phyloP scores from a whole-genome alignment of 2,329 filamentous ascomycete species.

The Colletotrichum cereale region DNA sequence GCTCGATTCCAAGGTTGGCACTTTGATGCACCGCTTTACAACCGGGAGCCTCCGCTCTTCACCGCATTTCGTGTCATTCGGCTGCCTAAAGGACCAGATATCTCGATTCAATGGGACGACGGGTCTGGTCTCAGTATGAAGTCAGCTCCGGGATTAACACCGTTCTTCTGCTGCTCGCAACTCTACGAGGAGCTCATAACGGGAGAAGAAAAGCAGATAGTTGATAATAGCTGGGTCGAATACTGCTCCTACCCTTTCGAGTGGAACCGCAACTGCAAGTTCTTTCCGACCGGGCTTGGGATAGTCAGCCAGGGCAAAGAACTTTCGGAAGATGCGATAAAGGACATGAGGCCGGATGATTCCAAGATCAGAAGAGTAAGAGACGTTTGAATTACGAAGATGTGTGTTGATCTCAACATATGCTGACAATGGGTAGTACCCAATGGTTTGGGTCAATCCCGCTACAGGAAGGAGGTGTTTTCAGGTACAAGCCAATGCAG shows the following conservation, averaged over 20 bases:
- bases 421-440: constrained; percentile 46
- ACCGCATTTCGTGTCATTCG: constrained; percentile 56
- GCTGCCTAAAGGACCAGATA: constrained; percentile 51
- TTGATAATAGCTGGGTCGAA: constrained; percentile 60
- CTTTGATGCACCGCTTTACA: constrained; percentile 60
- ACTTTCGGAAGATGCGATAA: constrained; percentile 51
- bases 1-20: constrained; percentile 63
- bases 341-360: constrained; percentile 42
- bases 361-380: constrained; percentile 47
- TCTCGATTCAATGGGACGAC: constrained; percentile 58
- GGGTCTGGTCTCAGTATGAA: constrained; percentile 56
- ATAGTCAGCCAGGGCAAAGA: constrained; percentile 54
- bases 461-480: constrained; percentile 56
- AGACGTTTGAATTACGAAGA: neutral
- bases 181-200: constrained; percentile 55
- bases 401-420: neutral
- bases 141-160: constrained; percentile 57
- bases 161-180: constrained; percentile 58
- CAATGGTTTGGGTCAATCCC: constrained; percentile 61
- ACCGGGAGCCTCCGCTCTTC: constrained; percentile 55
- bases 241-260: constrained; percentile 59
- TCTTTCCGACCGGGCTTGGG: constrained; percentile 55
- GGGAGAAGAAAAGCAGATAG: constrained; percentile 54
- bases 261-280: constrained; percentile 58
- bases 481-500: constrained; percentile 57